Base-by-base conservation (phyloP, 164 flowering plant genomes). In the Nymphaea thermarum region DNA sequence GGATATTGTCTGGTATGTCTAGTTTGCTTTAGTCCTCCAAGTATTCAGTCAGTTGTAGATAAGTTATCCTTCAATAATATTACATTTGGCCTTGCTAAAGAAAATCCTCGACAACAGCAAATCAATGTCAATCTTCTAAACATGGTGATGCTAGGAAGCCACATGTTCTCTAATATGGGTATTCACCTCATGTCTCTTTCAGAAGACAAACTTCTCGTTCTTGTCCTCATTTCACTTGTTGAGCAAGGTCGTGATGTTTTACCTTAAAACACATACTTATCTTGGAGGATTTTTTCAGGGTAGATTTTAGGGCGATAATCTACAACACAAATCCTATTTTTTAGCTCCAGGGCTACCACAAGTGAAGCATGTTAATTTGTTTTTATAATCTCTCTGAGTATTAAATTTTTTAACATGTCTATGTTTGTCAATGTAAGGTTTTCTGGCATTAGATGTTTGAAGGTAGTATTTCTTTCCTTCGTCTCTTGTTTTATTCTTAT, bases 1-100 rank as follows among this genome's bases (percentile, higher is more conserved):
- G 99, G 98, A 41, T 95, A 96, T 65, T 95, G 99, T 77, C 77
- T 95, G 77, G 97, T 83, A 42, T 88, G 99, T 15, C 82, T 95
- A 44, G 90, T 79, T 67, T 88, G 93, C 72, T 92, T 89, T 68
- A 88, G 63, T 76, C 91, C 91, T 66, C 73, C 88, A 47, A 81
- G 82, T 77, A 85, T 90, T 66, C 93, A 86, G 62, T 74, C 82
- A 2, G 83, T 87, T 5, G 69, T 90, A 64, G 97, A 89, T 69
- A 91, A 87, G 72, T 82, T 90, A 42, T 80, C 96, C 10, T 79
- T 84, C 72, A 91, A 86, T 80, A 98, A 92, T 64, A 81, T 78
- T 15, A 82, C 83, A 69, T 72, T 89, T 55, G 74, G 82, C 65
- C 78, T 95, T 63, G 82, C 85, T 60, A 92, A 89, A 78, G 94